Percentiles rank a stretch among this genome's conserved stretches.
These are phyloP conservation scores for Trichothecium sympodiale DNA, from an alignment of 2,329 filamentous ascomycete species.

Conservation along the genomic window DNA sequence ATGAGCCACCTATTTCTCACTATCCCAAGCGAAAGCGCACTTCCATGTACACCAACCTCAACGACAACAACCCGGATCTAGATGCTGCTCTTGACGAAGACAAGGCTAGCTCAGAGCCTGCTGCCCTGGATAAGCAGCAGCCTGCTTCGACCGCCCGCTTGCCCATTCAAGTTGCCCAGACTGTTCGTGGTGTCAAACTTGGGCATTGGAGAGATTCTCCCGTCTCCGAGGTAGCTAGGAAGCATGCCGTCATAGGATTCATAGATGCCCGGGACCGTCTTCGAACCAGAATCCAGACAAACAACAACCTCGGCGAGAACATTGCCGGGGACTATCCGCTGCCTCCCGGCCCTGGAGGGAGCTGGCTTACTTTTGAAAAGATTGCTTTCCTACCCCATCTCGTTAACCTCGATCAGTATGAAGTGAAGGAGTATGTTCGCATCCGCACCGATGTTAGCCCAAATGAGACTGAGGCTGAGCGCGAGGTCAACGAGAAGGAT, in stretches of 20 bases:
- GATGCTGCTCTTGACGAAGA: not conserved
- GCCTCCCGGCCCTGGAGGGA: constrained; percentile 48
- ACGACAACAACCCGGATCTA: not conserved
- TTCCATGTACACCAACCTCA: constrained; percentile 12
- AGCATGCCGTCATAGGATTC: constrained; percentile 51
- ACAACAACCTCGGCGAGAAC: constrained; percentile 34
- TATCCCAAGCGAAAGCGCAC: constrained; percentile 46
- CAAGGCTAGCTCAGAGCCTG: not conserved
- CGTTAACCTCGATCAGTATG: constrained; percentile 40
- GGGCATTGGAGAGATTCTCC: constrained; percentile 51
- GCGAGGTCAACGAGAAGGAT: constrained; percentile 23
- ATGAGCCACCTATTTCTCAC: constrained; percentile 24
- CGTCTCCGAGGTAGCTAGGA: constrained; percentile 34
- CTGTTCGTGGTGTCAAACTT: constrained; percentile 27
- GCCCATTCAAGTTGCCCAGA: too few relatives aligned
- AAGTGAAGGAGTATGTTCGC: constrained; percentile 53
- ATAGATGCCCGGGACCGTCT: constrained; percentile 51
- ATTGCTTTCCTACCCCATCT: constrained; percentile 49
- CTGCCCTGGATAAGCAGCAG: not conserved
- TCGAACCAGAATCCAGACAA: constrained; percentile 44
- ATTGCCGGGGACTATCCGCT: constrained; percentile 35
- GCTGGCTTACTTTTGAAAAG: constrained; percentile 53
- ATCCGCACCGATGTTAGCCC: constrained; percentile 29
- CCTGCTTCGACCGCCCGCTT: not conserved
- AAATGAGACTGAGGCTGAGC: constrained; percentile 20